Evolutionary conservation across 805 yeast genomes (phyloP).

Genomic region (Ogataea degrootiae): DNA sequence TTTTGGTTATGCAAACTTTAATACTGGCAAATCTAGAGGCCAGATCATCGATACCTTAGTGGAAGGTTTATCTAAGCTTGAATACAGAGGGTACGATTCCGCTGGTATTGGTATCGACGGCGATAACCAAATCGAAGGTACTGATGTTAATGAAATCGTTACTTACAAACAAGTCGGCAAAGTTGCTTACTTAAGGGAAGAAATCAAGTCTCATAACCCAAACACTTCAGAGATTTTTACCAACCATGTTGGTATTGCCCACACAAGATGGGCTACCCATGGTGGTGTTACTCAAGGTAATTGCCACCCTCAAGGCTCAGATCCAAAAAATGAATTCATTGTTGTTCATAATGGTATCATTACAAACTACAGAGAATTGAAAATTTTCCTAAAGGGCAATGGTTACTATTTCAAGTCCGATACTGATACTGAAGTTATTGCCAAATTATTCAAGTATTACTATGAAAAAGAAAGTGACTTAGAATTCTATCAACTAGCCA

Average conservation of each 20-base stretch:
- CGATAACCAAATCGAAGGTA: constrained; percentile 41
- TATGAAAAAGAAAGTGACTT: constrained; percentile 74
- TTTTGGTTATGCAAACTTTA: constrained; percentile 94
- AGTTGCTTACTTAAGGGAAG: constrained; percentile 72
- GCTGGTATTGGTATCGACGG: constrained; percentile 96
- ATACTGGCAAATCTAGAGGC: constrained; percentile 88
- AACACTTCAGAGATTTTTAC: constrained; percentile 63
- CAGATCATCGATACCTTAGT: constrained; percentile 85
- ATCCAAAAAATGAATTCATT: constrained; percentile 73
- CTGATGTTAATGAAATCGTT: constrained; percentile 53
- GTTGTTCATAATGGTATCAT: constrained; percentile 98
- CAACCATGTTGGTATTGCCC: constrained; percentile 95
- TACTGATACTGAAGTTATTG: constrained; percentile 97
- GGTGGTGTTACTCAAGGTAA: constrained; percentile 83
- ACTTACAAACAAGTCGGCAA: constrained; percentile 88
- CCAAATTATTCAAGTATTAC: constrained; percentile 86
- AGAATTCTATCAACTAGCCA: constrained; percentile 89
- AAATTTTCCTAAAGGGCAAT: constrained; percentile 71
- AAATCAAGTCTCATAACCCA: constrained; percentile 46
- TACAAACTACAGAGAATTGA: constrained; percentile 90
- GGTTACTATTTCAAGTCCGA: constrained; percentile 85
- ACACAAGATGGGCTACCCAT: constrained; percentile 99
- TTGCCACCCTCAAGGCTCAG: constrained; percentile 97
- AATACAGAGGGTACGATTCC: constrained; percentile 97
- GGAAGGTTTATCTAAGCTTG: constrained; percentile 81